phyloP scores from a whole-genome alignment of 805 yeast genomes.

The Zygosaccharomyces bisporus region DNA sequence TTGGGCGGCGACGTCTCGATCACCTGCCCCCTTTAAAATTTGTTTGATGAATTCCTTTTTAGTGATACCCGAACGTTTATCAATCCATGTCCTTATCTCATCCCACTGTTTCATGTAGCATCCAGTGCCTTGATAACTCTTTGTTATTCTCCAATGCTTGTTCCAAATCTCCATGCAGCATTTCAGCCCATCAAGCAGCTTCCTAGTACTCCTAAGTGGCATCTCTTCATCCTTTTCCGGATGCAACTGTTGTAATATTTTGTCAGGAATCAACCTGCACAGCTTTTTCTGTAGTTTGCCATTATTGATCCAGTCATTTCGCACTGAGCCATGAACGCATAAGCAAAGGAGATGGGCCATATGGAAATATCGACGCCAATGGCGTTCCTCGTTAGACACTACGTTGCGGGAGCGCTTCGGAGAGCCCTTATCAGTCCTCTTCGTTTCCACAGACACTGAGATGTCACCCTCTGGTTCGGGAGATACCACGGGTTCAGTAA shows the following conservation, averaged over 20 bases:
- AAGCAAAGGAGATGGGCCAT: slow-evolving; percentile 53
- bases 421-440: slow-evolving; percentile 18
- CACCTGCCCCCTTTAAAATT: slow-evolving; percentile 53
- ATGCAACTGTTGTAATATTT: slow-evolving; percentile 45
- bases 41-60: slow-evolving; percentile 43
- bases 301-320: slow-evolving; percentile 75
- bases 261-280: slow-evolving; percentile 45
- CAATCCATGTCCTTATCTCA: slow-evolving; percentile 35
- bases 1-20: slow-evolving; percentile 76
- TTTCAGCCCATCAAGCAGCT: slow-evolving; percentile 72
- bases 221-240: slow-evolving; percentile 41
- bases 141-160: slow-evolving; percentile 47
- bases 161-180: slow-evolving; percentile 63
- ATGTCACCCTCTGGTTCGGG: slow-evolving; percentile 24
- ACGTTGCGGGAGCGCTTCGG: slow-evolving; percentile 33
- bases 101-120: slow-evolving; percentile 46
- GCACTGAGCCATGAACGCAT: slow-evolving; percentile 59
- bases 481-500: slow-evolving; percentile 16
- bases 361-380: slow-evolving; percentile 52
- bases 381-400: slow-evolving; percentile 54
- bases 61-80: slow-evolving; percentile 27
- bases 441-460: slow-evolving; percentile 28
- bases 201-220: slow-evolving; percentile 49
- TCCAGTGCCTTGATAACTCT: slow-evolving; percentile 31
- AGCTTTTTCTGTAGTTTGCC: slow-evolving; percentile 40